Conservation (phyloP, 257 asterid genomes). For the Linaria vulgaris region DNA sequence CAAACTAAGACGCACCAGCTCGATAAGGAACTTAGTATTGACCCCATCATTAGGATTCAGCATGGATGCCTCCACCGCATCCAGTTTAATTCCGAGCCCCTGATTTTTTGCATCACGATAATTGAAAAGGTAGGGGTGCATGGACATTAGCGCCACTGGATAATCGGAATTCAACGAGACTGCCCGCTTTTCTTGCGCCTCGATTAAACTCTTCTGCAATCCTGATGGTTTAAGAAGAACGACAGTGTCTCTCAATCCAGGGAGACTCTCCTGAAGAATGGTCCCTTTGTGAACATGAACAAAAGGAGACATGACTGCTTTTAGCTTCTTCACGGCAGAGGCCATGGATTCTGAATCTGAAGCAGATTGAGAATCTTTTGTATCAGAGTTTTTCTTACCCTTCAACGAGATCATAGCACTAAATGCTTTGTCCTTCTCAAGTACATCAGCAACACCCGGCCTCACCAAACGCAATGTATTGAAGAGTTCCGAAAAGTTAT, state of each 20-base stretch:
- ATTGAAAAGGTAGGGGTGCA: conserved; percentile 44
- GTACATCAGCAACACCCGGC: conserved; percentile 44
- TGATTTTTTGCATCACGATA: conserved; percentile 20
- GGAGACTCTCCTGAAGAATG: conserved; percentile 49
- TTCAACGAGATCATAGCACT: conserved; percentile 29
- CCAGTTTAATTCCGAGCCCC: conserved; percentile 22
- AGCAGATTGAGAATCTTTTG: conserved; percentile 6
- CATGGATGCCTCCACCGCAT: conserved; percentile 29
- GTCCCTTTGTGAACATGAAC: conserved; percentile 64
- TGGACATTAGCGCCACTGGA: conserved; percentile 41
- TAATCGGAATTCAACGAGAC: conserved; percentile 36
- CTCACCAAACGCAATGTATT: conserved; percentile 49
- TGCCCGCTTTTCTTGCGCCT: conserved; percentile 23
- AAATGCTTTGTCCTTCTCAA: conserved; percentile 32
- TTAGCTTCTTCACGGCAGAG: conserved; percentile 36
- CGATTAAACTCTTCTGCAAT: conserved; percentile 43
- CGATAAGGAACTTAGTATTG: conserved; percentile 47
- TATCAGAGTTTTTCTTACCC: conserved; percentile 2
- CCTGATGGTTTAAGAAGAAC: conserved; percentile 46
- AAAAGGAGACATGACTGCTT: conserved; percentile 44
- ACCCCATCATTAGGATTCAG: conserved; percentile 40
- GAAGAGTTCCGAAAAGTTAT: conserved; percentile 56
- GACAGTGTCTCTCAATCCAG: conserved; percentile 53
- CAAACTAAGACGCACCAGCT: conserved; percentile 42
- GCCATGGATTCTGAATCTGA: conserved; percentile 19